Conservation (phyloP, 371 early-diverging fungal species). For the Chytridium lagenaria region DNA sequence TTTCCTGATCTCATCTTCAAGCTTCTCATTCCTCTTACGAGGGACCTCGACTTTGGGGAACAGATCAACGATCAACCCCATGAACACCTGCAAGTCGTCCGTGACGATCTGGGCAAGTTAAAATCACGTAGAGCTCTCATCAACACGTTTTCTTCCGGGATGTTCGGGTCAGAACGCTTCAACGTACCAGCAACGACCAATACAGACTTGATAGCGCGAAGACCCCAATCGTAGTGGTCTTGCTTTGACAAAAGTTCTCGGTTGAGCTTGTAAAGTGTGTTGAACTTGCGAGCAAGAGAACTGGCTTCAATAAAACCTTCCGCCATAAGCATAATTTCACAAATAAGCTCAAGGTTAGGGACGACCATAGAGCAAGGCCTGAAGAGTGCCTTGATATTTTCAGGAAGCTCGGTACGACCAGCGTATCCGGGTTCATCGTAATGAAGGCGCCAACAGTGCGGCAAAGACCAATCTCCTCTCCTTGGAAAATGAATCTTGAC, state of each 20-base stretch:
- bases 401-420: slow-evolving; percentile 70
- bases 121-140: slow-evolving; percentile 74
- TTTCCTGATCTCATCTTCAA: slow-evolving; percentile 66
- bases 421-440: slow-evolving; percentile 73
- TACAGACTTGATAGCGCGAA: slow-evolving; percentile 71
- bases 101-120: slow-evolving; percentile 69
- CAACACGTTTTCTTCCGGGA: slow-evolving; percentile 67
- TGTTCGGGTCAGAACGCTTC: slow-evolving; percentile 65
- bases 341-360: slow-evolving; percentile 69
- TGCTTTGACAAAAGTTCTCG: slow-evolving; percentile 67
- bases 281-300: slow-evolving; percentile 65
- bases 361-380: slow-evolving; percentile 71
- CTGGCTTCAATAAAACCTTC: slow-evolving; percentile 71
- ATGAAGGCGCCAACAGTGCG: slow-evolving; percentile 66
- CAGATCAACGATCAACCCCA: slow-evolving; percentile 67
- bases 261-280: slow-evolving; percentile 68
- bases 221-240: slow-evolving; percentile 74
- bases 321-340: slow-evolving; percentile 74
- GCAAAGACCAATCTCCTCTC: slow-evolving; percentile 64
- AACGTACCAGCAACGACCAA: slow-evolving; percentile 68
- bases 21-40: slow-evolving; percentile 62
- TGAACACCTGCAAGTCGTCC: slow-evolving; percentile 68
- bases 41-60: slow-evolving; percentile 68
- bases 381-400: slow-evolving; percentile 70
- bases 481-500: slow-evolving; percentile 69